phyloP scores from a whole-genome alignment of 192 early-diverging fungal species.

The Entophlyctis helioformis region DNA sequence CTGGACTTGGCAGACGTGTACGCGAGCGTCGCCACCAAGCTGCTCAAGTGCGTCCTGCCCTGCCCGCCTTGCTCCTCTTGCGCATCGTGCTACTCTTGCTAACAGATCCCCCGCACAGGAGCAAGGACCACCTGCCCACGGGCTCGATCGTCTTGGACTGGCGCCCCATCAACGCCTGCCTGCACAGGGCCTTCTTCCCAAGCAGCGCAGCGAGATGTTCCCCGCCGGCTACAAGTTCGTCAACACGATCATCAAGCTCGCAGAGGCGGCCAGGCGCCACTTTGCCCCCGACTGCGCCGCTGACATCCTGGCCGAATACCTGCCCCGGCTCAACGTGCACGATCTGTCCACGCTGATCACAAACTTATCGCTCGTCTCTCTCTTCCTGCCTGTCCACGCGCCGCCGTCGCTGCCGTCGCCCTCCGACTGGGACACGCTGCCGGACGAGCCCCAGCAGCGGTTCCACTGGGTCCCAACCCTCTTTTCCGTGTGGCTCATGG shows the following conservation, averaged over 20 bases:
- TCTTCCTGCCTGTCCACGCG: constrained; percentile 56
- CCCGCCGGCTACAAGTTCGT: constrained; percentile 35
- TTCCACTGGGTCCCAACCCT: constrained; percentile 68
- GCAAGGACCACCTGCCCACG: constrained; percentile 48
- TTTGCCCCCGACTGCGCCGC: constrained; percentile 51
- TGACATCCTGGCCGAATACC: constrained; percentile 67
- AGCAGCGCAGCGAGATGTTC: constrained; percentile 53
- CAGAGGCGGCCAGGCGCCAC: constrained; percentile 31
- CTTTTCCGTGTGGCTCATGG: constrained; percentile 72
- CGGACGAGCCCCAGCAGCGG: too few relatives aligned
- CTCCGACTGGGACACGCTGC: constrained; percentile 21
- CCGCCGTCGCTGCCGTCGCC: neutral
- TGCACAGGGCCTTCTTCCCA: constrained; percentile 44
- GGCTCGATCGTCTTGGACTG: constrained; percentile 60
- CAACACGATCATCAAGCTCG: constrained; percentile 18
- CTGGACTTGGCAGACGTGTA: constrained; percentile 49
- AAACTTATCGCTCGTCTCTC: constrained; percentile 43
- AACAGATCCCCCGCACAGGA: constrained; percentile 21
- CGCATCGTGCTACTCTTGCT: neutral
- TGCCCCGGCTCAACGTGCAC: constrained; percentile 63
- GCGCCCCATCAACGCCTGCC: constrained; percentile 58
- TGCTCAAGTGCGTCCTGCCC: constrained; percentile 49
- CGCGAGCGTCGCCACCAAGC: constrained; percentile 39
- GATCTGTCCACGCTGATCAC: constrained; percentile 45
- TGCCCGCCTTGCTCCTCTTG: neutral